phyloP scores from a whole-genome alignment of 768 basidiomycete species.

The Hortiboletus campestris region DNA sequence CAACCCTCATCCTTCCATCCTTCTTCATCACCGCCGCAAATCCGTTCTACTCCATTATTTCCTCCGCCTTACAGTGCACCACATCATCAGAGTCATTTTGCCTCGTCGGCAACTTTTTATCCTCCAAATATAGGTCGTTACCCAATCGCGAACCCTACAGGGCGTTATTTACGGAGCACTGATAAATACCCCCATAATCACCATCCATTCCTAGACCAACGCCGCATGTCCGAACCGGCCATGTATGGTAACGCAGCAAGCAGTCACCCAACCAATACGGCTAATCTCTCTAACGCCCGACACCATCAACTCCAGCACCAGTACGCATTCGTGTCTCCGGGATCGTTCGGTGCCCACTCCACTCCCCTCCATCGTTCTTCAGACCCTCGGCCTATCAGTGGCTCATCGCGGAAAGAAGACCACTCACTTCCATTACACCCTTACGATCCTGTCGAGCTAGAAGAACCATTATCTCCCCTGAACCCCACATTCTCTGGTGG shows the following conservation, averaged over 20 bases:
- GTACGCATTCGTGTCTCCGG: constrained; percentile 34
- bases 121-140: constrained; percentile 41
- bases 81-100: constrained; percentile 45
- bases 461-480: constrained; percentile 54
- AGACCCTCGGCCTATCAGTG: constrained; percentile 45
- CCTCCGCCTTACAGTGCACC: constrained; percentile 42
- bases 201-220: constrained; percentile 48
- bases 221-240: constrained; percentile 70
- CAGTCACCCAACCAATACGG: constrained; percentile 31
- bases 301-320: constrained; percentile 44
- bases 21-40: constrained; percentile 46
- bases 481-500: constrained; percentile 52
- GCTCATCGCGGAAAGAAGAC: constrained; percentile 30
- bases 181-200: constrained; percentile 36
- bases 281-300: constrained; percentile 34
- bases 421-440: constrained; percentile 31
- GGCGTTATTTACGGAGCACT: constrained; percentile 40
- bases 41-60: constrained; percentile 38
- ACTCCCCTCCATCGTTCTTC: constrained; percentile 45
- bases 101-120: constrained; percentile 40
- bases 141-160: constrained; percentile 36
- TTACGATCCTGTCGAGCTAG: constrained; percentile 37
- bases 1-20: constrained; percentile 27
- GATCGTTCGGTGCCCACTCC: constrained; percentile 39
- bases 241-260: constrained; percentile 45